Evolutionary conservation across 1,139 yeast genomes (phyloP).

Genomic region (Yamadazyma pseudoaaseri): DNA sequence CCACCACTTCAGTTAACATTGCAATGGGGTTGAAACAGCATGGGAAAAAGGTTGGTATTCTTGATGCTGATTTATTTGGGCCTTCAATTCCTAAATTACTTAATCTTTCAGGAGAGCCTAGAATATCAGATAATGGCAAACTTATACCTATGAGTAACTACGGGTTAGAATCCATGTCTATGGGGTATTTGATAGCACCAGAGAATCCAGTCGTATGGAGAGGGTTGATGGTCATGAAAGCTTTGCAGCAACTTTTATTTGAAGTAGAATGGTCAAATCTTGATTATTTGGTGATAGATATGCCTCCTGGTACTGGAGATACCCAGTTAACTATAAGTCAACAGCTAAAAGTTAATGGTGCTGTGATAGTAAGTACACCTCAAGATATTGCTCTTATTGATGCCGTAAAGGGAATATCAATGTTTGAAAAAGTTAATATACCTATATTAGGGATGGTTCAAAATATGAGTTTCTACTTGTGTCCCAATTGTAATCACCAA

Average conservation of each 20-base stretch:
- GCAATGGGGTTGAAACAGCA: slow-evolving; percentile 59
- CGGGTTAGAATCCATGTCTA: slow-evolving; percentile 83
- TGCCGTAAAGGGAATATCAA: slow-evolving; percentile 75
- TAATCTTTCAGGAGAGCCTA: slow-evolving; percentile 64
- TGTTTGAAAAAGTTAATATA: slow-evolving; percentile 73
- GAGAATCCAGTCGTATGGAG: slow-evolving; percentile 81
- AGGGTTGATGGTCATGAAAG: slow-evolving; percentile 86
- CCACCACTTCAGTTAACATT: slow-evolving; percentile 60
- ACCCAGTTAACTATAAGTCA: slow-evolving; percentile 82
- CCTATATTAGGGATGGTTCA: slow-evolving; percentile 79
- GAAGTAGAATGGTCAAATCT: slow-evolving; percentile 79
- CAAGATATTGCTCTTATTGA: slow-evolving; percentile 84
- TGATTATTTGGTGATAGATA: slow-evolving; percentile 72
- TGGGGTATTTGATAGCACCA: slow-evolving; percentile 79
- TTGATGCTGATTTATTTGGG: slow-evolving; percentile 84
- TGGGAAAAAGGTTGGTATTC: slow-evolving; percentile 63
- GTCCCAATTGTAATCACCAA: slow-evolving; percentile 61
- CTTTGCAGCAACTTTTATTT: slow-evolving; percentile 74
- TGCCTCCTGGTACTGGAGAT: slow-evolving; percentile 95
- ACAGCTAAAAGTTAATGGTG: slow-evolving; percentile 73
- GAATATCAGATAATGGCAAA: slow-evolving; percentile 53
- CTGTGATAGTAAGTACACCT: slow-evolving; percentile 81
- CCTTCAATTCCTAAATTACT: slow-evolving; percentile 77
- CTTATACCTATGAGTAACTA: slow-evolving; percentile 71
- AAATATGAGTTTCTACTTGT: slow-evolving; percentile 75